Conservation (phyloP, 2,329 filamentous ascomycete genomes). For the Clarireedia hainanense region DNA sequence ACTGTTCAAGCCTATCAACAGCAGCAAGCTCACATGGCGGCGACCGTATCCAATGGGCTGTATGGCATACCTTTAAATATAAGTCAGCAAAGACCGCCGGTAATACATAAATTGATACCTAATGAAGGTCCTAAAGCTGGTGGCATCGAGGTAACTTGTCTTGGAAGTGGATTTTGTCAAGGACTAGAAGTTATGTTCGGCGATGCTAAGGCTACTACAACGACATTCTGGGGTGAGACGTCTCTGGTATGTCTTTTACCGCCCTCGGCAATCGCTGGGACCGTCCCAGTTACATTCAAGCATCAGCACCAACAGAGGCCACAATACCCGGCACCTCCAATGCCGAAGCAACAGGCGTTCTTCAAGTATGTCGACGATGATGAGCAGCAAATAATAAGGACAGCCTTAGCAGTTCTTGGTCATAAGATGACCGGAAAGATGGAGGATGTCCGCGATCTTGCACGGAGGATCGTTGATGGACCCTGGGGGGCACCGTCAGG, state of each 20-base stretch:
- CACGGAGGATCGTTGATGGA: constrained; percentile 50
- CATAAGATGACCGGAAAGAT: constrained; percentile 57
- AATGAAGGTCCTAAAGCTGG: constrained; percentile 73
- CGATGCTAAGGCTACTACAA: constrained; percentile 52
- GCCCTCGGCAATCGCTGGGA: constrained; percentile 47
- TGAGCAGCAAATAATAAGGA: constrained; percentile 59
- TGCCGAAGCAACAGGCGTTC: constrained; percentile 41
- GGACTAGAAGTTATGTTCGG: constrained; percentile 83
- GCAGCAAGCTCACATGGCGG: constrained; percentile 36
- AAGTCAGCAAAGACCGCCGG: constrained; percentile 46
- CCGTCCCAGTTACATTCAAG: constrained; percentile 53
- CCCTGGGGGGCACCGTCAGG: constrained; percentile 40
- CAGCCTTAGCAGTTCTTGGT: constrained; percentile 56
- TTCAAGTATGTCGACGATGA: constrained; percentile 73
- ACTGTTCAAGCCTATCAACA: constrained; percentile 38
- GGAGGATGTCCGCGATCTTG: constrained; percentile 53
- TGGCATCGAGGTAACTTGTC: constrained; percentile 78
- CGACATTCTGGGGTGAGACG: constrained; percentile 56
- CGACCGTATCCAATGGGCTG: constrained; percentile 40
- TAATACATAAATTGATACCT: constrained; percentile 78
- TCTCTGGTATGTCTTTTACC: constrained; percentile 56
- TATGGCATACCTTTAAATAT: constrained; percentile 44
- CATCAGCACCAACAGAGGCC: constrained; percentile 40
- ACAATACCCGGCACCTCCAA: constrained; percentile 34
- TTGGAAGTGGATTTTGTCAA: constrained; percentile 74